Conservation (phyloP, 768 basidiomycete genomes). For the Podaxis carcinomalis region DNA sequence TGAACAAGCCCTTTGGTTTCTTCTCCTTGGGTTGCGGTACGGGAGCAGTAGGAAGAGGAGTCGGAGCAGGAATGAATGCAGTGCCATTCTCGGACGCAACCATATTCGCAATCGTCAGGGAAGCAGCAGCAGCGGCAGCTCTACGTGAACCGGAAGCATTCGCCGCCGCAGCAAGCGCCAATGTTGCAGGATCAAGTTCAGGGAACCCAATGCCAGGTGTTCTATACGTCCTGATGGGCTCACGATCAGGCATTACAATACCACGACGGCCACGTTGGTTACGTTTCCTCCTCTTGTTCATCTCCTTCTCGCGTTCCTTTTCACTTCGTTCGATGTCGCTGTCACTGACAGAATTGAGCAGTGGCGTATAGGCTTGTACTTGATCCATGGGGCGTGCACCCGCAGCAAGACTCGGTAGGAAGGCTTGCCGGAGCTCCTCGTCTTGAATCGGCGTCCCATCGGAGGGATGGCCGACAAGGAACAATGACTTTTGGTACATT, state of each 20-base stretch:
- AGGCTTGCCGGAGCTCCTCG: conserved; percentile 86
- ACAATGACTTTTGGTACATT: conserved; percentile 86
- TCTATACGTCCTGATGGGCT: conserved; percentile 87
- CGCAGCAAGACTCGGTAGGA: conserved; percentile 75
- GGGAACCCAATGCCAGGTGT: conserved; percentile 87
- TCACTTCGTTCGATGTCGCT: conserved; percentile 88
- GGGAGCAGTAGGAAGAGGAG: conserved; percentile 16
- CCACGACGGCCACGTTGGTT: conserved; percentile 80
- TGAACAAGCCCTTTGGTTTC: conserved; percentile 69
- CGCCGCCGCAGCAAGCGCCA: conserved; percentile 61
- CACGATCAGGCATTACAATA: conserved; percentile 85
- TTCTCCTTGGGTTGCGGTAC: conserved; percentile 50
- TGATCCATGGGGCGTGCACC: conserved; percentile 75
- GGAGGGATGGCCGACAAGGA: conserved; percentile 83
- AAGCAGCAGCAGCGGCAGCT: conserved; percentile 84
- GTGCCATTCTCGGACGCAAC: conserved; percentile 89
- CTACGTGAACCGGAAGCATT: conserved; percentile 69
- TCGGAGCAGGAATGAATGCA: conserved; percentile 36
- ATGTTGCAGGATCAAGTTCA: conserved; percentile 65
- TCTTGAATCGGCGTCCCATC: conserved; percentile 78
- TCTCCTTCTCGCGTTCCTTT: conserved; percentile 91
- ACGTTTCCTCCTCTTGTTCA: conserved; percentile 78
- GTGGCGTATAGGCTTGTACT: conserved; percentile 77
- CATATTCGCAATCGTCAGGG: conserved; percentile 84
- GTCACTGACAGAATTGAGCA: conserved; percentile 85